These are phyloP conservation scores for Gaeumannomyces sp. DNA, from an alignment of 2,329 filamentous ascomycete species.

Conservation along the genomic window DNA sequence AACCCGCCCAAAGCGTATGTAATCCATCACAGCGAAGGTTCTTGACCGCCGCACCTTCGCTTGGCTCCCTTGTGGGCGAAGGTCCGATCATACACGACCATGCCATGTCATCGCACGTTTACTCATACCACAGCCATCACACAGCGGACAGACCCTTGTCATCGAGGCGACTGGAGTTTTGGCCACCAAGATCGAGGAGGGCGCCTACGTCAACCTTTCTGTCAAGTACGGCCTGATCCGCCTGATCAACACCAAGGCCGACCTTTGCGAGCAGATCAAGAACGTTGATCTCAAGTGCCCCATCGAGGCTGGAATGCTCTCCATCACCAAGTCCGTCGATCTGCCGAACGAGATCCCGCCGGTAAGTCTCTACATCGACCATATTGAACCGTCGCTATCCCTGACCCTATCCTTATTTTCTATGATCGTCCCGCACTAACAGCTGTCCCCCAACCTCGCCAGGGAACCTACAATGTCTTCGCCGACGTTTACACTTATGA, in stretches of 20 bases:
- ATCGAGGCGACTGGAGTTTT: conserved; percentile 78
- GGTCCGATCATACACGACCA: conserved; percentile 5
- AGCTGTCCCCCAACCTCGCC: neutral
- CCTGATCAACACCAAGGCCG: conserved; percentile 71
- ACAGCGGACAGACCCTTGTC: conserved; percentile 67
- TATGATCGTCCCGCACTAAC: conserved; percentile 17
- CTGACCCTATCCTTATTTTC: conserved; percentile 2
- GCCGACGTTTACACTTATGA: conserved; percentile 79
- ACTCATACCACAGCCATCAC: neutral
- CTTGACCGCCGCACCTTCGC: conserved; percentile 1
- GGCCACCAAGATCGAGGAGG: conserved; percentile 63
- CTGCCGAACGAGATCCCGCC: conserved; percentile 83
- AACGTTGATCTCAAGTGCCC: conserved; percentile 90
- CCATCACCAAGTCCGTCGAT: conserved; percentile 73
- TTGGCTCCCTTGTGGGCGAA: neutral
- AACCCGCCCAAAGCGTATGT: conserved; percentile 85
- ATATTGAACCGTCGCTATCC: neutral
- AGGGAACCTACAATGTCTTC: conserved; percentile 86
- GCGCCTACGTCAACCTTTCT: conserved; percentile 72
- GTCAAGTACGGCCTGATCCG: conserved; percentile 95
- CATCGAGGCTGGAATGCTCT: conserved; percentile 69
- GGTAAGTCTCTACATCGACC: conserved; percentile 46
- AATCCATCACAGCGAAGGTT: conserved; percentile 1
- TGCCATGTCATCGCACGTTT: neutral
- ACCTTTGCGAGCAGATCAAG: conserved; percentile 82